Conservation (phyloP, 306 rosid genomes). For the Quillaja saponaria region DNA sequence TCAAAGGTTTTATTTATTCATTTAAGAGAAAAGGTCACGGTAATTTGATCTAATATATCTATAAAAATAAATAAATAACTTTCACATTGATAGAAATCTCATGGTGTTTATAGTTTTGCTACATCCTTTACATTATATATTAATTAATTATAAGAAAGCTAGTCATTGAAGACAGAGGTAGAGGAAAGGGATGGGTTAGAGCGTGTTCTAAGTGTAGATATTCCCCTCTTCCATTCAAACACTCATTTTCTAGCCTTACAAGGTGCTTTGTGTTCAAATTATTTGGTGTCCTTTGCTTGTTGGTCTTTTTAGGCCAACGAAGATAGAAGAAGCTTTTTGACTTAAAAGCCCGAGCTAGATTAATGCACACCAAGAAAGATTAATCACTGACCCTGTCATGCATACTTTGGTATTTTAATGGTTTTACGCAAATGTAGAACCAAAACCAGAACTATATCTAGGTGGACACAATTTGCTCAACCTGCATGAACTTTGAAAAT, state of each 20-base stretch:
- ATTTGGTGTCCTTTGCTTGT: conserved; percentile 55
- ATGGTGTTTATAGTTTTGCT: conserved; percentile 39
- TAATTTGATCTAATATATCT: too few relatives aligned
- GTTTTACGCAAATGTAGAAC: too few relatives aligned
- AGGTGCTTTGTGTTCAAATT: conserved; percentile 79
- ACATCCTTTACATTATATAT: too few relatives aligned
- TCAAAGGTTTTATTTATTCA: too few relatives aligned
- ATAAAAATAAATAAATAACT: too few relatives aligned
- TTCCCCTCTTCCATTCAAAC: conserved; percentile 76
- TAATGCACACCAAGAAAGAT: conserved; percentile 32
- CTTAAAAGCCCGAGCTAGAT: conserved; percentile 44
- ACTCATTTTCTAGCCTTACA: conserved; percentile 72
- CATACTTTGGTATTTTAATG: too few relatives aligned
- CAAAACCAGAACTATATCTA: too few relatives aligned
- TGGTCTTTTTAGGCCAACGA: conserved; percentile 99
- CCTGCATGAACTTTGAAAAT: too few relatives aligned
- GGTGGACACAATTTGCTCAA: too few relatives aligned
- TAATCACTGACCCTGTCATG: too few relatives aligned
- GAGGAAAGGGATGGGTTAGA: conserved; percentile 41
- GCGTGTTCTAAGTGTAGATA: conserved; percentile 56
- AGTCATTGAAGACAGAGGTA: conserved; percentile 46
- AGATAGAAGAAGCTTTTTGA: conserved; percentile 87
- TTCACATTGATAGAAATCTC: conserved; percentile 57
- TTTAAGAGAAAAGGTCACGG: too few relatives aligned
- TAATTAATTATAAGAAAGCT: conserved; percentile 44